Evolutionary conservation across 805 yeast genomes (phyloP), one percentile per base, ranked within the genome.

Genomic region (Saturnispora quitensis): DNA sequence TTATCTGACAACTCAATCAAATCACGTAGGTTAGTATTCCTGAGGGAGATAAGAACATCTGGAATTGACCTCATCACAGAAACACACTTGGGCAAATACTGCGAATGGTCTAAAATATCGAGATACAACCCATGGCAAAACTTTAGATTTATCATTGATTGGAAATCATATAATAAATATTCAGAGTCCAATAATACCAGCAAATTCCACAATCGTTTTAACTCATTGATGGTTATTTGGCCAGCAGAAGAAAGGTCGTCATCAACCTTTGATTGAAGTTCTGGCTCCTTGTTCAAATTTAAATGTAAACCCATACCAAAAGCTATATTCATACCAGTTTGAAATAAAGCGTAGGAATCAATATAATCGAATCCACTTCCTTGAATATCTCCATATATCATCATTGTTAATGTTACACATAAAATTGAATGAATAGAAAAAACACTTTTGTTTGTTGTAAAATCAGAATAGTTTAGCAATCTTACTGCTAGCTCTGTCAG

Each of bases 181-280:
- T 24, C 27, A 1, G 56, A 48, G 51, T 60, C 62, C 8, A 43
- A 22, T 6, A 25, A 17, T 10, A 53, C 27, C 8, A 59, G 31
- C 47, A 55, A 45, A 43, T 57, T 56, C 62, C 62, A 59, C 24
- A 60, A 45, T 20, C 18, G 8, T 44, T 53, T 59, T 7, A 38
- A 12, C 9, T 44, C 31, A 3, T 42, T 45, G 1, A 24, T 4
- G 7, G 55, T 31, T 25, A 56, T 46, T 9, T 56, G 50, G 5
- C 34, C 40, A 3, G 43, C 33, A 47, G 50, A 52, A 5, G 28
- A 24, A 4, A 17, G 13, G 3, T 25, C 12, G 4, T 24, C 24
- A 40, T 42, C 34, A 18, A 15, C 20, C 22, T 20, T 24, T 27
- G 17, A 12, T 10, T 24, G 17, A 4, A 7, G 28, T 22, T 9